These are phyloP conservation scores for Trichoderma sp. DNA, from an alignment of 2,329 filamentous ascomycete genomes.

Conservation along the genomic window DNA sequence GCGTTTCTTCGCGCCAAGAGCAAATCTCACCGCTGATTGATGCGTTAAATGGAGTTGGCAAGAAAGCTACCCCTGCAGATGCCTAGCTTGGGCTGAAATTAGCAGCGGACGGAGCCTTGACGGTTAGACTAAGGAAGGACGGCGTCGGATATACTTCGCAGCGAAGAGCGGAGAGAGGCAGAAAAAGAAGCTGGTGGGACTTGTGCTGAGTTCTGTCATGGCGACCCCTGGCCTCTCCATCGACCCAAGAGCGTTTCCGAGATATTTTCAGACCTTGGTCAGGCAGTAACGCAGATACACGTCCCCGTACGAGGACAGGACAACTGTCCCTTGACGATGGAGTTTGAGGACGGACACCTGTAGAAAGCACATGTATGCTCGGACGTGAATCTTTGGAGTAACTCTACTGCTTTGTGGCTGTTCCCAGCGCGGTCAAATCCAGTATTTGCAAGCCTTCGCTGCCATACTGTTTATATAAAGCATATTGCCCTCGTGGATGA, in stretches of 20 bases:
- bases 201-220: not conserved
- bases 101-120: not conserved
- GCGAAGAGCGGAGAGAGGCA: conserved; percentile 4
- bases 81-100: not conserved
- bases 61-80: conserved; percentile 1
- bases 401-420: not conserved
- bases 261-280: not conserved
- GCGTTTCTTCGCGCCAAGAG: not conserved
- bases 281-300: conserved; percentile 3
- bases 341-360: not conserved
- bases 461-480: not conserved
- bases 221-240: not conserved
- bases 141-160: conserved; percentile 1
- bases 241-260: not conserved
- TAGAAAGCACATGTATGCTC: not conserved
- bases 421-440: not conserved
- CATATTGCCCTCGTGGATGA: not conserved
- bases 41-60: not conserved
- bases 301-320: not conserved
- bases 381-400: not conserved
- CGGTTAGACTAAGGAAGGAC: not conserved
- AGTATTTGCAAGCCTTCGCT: not conserved
- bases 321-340: not conserved
- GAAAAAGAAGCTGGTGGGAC: not conserved
- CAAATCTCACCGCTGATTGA: conserved; percentile 4